phyloP scores from a whole-genome alignment of 2,329 filamentous ascomycete genomes.

The Aspergillus sp. region DNA sequence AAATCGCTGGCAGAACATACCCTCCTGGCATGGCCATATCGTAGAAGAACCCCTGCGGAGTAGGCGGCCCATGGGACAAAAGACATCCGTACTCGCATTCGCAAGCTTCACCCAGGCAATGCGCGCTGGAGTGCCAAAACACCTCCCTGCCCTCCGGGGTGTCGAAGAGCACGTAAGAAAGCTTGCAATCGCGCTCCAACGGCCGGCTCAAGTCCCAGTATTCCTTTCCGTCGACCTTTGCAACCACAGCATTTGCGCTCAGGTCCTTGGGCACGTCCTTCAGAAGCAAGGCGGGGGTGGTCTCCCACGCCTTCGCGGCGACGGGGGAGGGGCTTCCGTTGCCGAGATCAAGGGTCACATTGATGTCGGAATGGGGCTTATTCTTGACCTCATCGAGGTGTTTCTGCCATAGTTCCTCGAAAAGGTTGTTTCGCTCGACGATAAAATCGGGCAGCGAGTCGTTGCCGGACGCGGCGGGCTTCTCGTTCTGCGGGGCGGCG shows the following conservation, averaged over 20 bases:
- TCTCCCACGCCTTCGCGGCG: constrained; percentile 76
- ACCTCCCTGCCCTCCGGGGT: constrained; percentile 73
- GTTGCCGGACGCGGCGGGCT: constrained; percentile 18
- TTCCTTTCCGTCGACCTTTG: constrained; percentile 66
- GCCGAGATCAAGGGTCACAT: constrained; percentile 39
- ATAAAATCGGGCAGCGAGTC: constrained; percentile 62
- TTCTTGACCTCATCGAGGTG: constrained; percentile 65
- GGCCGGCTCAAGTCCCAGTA: constrained; percentile 92
- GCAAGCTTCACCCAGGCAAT: constrained; percentile 89
- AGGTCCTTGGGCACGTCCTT: constrained; percentile 73
- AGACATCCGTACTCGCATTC: constrained; percentile 86
- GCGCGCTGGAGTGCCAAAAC: constrained; percentile 95
- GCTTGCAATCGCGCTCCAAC: constrained; percentile 74
- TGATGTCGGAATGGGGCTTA: constrained; percentile 38
- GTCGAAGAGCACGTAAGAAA: constrained; percentile 78
- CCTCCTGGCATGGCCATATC: constrained; percentile 79
- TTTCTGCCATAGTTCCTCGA: constrained; percentile 78
- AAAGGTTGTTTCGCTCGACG: constrained; percentile 72
- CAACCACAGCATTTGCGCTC: constrained; percentile 75
- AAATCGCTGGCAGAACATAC: constrained; percentile 23
- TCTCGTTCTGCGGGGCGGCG: constrained; percentile 25
- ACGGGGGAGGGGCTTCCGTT: constrained; percentile 32
- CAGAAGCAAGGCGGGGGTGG: constrained; percentile 71
- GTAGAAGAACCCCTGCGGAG: constrained; percentile 91
- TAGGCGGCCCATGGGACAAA: constrained; percentile 87